These are phyloP conservation scores for Vitis rupestris DNA, from an alignment of 164 flowering plant genomes.

Conservation along the genomic window DNA sequence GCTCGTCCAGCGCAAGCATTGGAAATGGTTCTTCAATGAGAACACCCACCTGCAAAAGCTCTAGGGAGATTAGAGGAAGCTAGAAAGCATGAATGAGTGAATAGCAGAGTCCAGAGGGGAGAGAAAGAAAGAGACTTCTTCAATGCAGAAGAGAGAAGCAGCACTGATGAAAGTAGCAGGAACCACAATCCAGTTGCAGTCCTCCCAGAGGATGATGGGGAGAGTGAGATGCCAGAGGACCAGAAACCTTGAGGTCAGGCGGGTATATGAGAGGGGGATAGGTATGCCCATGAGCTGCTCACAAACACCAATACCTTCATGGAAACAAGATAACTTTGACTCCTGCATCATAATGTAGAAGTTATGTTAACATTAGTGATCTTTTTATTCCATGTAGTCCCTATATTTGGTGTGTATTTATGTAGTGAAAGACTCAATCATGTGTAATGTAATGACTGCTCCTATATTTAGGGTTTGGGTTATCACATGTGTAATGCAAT, in stretches of 20 bases:
- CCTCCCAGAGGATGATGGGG: conserved; percentile 95
- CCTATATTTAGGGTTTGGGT: too few species aligned
- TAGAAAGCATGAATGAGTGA: neutral
- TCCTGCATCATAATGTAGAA: conserved; percentile 49
- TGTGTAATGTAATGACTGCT: too few species aligned
- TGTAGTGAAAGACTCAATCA: too few species aligned
- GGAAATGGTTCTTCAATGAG: conserved; percentile 98
- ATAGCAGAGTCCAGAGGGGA: neutral
- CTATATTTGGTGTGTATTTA: neutral
- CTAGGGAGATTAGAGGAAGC: too few species aligned
- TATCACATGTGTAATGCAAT: too few species aligned
- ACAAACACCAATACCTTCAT: conserved; percentile 87
- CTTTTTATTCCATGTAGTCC: neutral
- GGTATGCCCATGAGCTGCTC: conserved; percentile 87
- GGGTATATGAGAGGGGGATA: conserved; percentile 95
- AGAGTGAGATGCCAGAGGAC: conserved; percentile 97
- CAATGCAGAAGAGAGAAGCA: conserved; percentile 97
- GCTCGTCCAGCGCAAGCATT: conserved; percentile 83
- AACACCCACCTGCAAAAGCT: conserved; percentile 74
- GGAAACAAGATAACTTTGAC: conserved; percentile 71
- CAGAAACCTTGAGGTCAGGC: conserved; percentile 88
- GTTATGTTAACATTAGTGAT: neutral
- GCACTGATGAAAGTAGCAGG: conserved; percentile 97
- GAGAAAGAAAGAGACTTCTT: conserved; percentile 55
- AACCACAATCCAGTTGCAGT: conserved; percentile 93